These are phyloP conservation scores for Euphorbia schlechtendalii DNA, from an alignment of 441 rosid genomes.

Conservation along the genomic window DNA sequence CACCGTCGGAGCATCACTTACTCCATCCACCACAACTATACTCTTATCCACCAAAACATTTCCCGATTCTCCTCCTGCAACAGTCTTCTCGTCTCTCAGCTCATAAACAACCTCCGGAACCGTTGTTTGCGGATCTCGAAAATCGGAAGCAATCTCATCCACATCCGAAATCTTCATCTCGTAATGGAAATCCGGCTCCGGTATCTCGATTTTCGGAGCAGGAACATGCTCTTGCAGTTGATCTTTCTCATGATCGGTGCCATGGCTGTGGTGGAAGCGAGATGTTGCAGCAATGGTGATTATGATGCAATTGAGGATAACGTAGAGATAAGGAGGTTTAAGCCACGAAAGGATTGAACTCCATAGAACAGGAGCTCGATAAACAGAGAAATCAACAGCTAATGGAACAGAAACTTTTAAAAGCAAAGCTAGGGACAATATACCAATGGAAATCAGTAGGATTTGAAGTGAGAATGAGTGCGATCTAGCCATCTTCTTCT, in stretches of 20 bases:
- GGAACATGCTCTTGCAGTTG: conserved; percentile 11
- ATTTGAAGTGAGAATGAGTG: conserved; percentile 29
- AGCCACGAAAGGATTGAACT: conserved; percentile 49
- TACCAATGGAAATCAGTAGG: conserved; percentile 40
- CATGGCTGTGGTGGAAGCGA: conserved; percentile 26
- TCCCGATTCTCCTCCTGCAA: neutral
- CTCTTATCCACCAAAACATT: conserved; percentile 30
- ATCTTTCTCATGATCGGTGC: conserved; percentile 6
- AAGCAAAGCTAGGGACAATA: conserved; percentile 37
- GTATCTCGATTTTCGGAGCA: conserved; percentile 10
- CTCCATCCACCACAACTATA: conserved; percentile 20
- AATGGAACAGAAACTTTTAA: conserved; percentile 41
- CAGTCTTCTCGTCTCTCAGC: conserved; percentile 4
- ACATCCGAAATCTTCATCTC: conserved; percentile 14
- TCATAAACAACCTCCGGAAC: conserved; percentile 9
- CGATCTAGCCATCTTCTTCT: conserved; percentile 31
- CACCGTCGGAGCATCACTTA: neutral
- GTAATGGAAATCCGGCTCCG: conserved; percentile 13
- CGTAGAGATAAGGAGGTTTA: conserved; percentile 63
- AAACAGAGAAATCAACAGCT: conserved; percentile 31
- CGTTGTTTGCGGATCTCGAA: conserved; percentile 2
- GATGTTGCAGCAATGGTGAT: conserved; percentile 58
- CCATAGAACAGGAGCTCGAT: conserved; percentile 43
- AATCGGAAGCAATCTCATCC: conserved; percentile 1
- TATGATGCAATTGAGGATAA: conserved; percentile 65